A percentile compares a stretch with the other conserved stretches of the same genome.
Conservation (phyloP, 805 yeast genomes). For the Starmerella geochares region DNA sequence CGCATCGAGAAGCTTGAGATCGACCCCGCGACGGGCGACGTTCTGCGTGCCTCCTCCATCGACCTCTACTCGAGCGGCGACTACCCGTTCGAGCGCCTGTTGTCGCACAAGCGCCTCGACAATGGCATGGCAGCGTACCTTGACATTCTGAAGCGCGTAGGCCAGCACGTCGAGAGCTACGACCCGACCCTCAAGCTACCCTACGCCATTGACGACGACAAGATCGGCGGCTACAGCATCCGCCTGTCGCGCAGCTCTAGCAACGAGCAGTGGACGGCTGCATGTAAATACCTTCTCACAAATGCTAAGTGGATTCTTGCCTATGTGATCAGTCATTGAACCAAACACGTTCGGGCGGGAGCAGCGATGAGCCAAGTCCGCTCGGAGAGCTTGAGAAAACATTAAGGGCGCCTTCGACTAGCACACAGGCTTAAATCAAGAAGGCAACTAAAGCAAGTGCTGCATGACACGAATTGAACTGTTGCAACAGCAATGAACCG, state of each 20-base stretch:
- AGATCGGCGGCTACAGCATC: constrained; percentile 70
- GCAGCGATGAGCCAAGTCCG: too few relatives aligned
- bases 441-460: too few relatives aligned
- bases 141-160: constrained; percentile 49
- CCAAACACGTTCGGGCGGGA: too few relatives aligned
- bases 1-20: constrained; percentile 49
- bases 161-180: constrained; percentile 34
- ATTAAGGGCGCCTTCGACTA: too few relatives aligned
- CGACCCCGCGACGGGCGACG: constrained; percentile 34
- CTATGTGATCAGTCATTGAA: constrained; percentile 34
- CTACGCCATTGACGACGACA: constrained; percentile 57
- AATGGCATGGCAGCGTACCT: constrained; percentile 70
- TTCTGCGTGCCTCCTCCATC: constrained; percentile 34
- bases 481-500: too few relatives aligned
- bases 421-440: too few relatives aligned
- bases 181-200: constrained; percentile 58
- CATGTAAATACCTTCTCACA: constrained; percentile 71
- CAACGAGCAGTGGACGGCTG: constrained; percentile 78
- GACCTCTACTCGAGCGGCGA: constrained; percentile 62
- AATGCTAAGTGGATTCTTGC: constrained; percentile 78
- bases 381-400: too few relatives aligned
- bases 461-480: too few relatives aligned
- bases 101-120: constrained; percentile 62
- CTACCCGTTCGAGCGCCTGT: constrained; percentile 56
- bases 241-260: constrained; percentile 51